Conservation (phyloP, 805 yeast genomes). For the Wickerhamomyces chaumierensis region DNA sequence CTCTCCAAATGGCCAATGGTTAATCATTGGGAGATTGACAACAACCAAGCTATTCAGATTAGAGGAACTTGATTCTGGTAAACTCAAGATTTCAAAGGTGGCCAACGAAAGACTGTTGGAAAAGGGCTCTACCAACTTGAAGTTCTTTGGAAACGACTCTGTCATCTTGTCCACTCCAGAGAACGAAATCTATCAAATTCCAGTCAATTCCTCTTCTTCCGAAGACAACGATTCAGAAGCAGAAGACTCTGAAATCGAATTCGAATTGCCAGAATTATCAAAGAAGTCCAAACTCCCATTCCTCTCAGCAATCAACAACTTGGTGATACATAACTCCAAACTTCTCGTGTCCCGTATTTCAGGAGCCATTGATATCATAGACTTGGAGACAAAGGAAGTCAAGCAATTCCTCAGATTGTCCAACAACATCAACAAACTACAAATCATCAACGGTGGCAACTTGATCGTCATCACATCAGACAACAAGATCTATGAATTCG, state of each 20-base stretch:
- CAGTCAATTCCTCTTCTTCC: conserved; percentile 24
- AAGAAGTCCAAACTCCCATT: conserved; percentile 30
- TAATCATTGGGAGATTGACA: conserved; percentile 63
- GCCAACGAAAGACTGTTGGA: conserved; percentile 25
- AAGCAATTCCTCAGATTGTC: conserved; percentile 47
- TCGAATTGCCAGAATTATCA: conserved; percentile 29
- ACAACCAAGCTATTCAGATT: conserved; percentile 61
- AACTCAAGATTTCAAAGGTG: conserved; percentile 40
- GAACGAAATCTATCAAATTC: conserved; percentile 43
- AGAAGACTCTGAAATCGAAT: conserved; percentile 17
- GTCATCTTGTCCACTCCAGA: conserved; percentile 45
- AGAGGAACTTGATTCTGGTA: conserved; percentile 25
- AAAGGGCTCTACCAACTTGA: conserved; percentile 45
- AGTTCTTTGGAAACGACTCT: conserved; percentile 34
- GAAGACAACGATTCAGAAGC: background rate
- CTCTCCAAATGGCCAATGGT: conserved; percentile 49
- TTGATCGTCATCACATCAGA: conserved; percentile 62
- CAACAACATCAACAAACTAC: conserved; percentile 47
- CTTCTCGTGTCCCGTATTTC: conserved; percentile 51
- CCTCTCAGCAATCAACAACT: conserved; percentile 37
- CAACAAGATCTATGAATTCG: conserved; percentile 64
- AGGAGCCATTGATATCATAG: conserved; percentile 50
- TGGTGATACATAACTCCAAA: conserved; percentile 34
- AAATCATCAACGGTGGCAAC: conserved; percentile 31
- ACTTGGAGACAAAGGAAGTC: conserved; percentile 20